These are phyloP conservation scores for Taxawa tesnikishii DNA, from an alignment of 2,329 filamentous ascomycete species.

Conservation along the genomic window DNA sequence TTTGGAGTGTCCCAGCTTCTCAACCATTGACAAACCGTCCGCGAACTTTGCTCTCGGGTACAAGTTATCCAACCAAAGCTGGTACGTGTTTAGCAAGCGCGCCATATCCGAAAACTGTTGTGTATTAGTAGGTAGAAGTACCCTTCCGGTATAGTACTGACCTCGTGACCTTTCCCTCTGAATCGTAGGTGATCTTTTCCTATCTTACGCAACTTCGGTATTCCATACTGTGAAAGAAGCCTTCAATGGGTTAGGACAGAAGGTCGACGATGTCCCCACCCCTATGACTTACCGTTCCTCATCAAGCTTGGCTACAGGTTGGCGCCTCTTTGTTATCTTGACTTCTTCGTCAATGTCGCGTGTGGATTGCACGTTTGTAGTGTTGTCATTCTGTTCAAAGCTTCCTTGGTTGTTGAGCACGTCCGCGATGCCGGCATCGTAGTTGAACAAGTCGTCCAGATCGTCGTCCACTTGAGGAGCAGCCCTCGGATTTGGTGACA, in stretches of 20 bases:
- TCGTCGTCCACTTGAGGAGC: conserved; percentile 25
- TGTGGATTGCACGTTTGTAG: conserved; percentile 21
- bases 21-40: conserved; percentile 79
- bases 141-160: conserved; percentile 18
- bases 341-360: conserved; percentile 78
- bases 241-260: conserved; percentile 30
- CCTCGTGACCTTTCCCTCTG: conserved; percentile 91
- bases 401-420: conserved; percentile 34
- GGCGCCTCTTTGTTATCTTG: conserved; percentile 62
- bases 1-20: conserved; percentile 84
- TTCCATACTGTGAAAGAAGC: conserved; percentile 70
- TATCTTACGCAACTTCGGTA: conserved; percentile 65
- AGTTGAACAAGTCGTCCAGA: conserved; percentile 62
- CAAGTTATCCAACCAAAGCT: conserved; percentile 91
- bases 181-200: conserved; percentile 60
- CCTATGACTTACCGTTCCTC: conserved; percentile 58
- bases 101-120: conserved; percentile 69
- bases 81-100: conserved; percentile 77
- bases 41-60: conserved; percentile 91
- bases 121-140: background rate
- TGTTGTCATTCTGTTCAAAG: conserved; percentile 26
- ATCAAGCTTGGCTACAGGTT: conserved; percentile 76
- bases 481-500: conserved; percentile 11
- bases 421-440: conserved; percentile 49
- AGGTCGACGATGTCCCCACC: too few relatives aligned